Evolutionary conservation across 495 filamentous ascomycete species (phyloP), one percentile per base, ranked within the genome.

Genomic region (Usnea hakonensis): DNA sequence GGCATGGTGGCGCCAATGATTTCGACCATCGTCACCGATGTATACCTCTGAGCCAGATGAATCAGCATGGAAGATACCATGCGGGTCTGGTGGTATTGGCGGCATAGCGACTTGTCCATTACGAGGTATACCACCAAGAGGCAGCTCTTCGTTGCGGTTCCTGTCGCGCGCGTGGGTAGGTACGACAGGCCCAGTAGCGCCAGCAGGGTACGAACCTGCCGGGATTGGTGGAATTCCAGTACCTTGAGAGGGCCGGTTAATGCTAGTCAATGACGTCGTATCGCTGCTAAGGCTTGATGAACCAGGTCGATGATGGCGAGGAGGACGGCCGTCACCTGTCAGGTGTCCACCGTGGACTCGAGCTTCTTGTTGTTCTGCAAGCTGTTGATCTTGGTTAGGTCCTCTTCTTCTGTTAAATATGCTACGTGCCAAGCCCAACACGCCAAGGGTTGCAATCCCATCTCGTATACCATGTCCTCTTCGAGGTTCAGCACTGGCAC

Each of bases 381-480:
- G 56, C n/a, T 86, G 79, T 19, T 78, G 81, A 46, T 90, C 78
- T 57, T 90, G 86, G 66, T 83, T 85, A 53, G 79, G 76, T 19
- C 83, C 82, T 64, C 79, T 81, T 14, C 82, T 76, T 53, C 82
- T 82, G 40, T 80, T 85, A 67, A 87, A 84, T 67, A 85, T 78
- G 69, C 85, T 88, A 72, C 85, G 72, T 74, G 83, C 72, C 65
- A 90, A 73, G 69, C 87, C 75, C 76, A 81, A 73, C 10, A 81
- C 80, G 14, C 91, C 91, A 7, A 90, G 75, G 3, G 83, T 84
- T 37, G 86, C 82, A 33, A 94, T 64, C 1, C 85, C 85, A 68
- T 91, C 84, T 26, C 80, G 79, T 6, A 82, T 67, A 4, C 75
- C 78, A 72, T 84, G 79, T 23, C 79, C 77, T 11, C 73, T 69